A percentile compares a stretch with the other conserved stretches of the same genome.
These are phyloP conservation scores for Vitrella brassicaformis DNA, from an alignment of 73 alveolate species.

Conservation along the genomic window DNA sequence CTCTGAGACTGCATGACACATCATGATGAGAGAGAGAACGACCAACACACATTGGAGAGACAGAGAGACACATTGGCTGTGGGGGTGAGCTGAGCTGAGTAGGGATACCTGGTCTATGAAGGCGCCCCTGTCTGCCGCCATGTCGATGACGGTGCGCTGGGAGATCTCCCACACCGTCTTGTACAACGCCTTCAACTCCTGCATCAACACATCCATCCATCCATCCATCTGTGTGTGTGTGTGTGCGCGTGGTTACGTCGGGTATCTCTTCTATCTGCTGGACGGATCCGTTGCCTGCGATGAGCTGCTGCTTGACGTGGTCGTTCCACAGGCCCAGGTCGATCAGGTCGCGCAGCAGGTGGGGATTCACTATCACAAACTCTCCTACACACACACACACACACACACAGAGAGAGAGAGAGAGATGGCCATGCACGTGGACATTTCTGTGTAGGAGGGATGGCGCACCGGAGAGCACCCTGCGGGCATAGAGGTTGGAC, in stretches of 20 bases:
- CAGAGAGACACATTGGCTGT: no score
- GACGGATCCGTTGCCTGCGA: constrained; percentile 69
- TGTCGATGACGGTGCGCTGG: constrained; percentile 62
- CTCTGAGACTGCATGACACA: constrained; percentile 46
- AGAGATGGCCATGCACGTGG: neutral
- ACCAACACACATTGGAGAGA: neutral
- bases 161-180: constrained; percentile 92
- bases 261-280: constrained; percentile 63
- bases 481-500: constrained; percentile 72
- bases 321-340: constrained; percentile 68
- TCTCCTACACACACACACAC: constrained; percentile 15
- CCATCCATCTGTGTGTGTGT: no score
- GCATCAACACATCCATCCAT: neutral
- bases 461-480: constrained; percentile 76
- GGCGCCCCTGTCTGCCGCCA: constrained; percentile 77
- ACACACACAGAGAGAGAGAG: neutral
- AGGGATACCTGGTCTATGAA: no score
- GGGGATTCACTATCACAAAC: constrained; percentile 86
- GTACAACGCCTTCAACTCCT: constrained; percentile 51
- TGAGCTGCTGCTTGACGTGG: constrained; percentile 53
- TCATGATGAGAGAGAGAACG: neutral
- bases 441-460: neutral
- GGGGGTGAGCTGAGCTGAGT: no score
- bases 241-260: no score
- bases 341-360: constrained; percentile 74